Percentiles rank a stretch among this genome's conserved stretches.
Conservation (phyloP, 176 grass and related monocot genomes). For the Cenchrus fungigraminus region DNA sequence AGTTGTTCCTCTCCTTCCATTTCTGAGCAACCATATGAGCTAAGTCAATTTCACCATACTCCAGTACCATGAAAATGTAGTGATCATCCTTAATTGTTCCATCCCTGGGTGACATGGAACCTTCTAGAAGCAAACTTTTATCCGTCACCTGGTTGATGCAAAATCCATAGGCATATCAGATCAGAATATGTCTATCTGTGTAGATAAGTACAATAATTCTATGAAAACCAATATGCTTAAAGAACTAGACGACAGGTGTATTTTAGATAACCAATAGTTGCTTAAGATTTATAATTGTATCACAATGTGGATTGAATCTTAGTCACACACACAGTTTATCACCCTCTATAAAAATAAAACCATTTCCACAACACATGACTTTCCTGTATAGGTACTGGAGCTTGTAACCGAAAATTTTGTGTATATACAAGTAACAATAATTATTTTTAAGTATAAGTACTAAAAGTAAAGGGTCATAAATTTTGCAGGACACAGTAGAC, state of each 20-base stretch:
- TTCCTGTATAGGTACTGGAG: not conserved
- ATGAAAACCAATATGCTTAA: not conserved
- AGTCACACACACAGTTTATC: not conserved
- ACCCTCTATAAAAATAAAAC: not conserved
- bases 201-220: not conserved
- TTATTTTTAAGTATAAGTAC: not conserved
- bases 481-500: not conserved
- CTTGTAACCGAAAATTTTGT: constrained; percentile 22
- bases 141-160: constrained; percentile 77
- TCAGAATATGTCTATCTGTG: constrained; percentile 19
- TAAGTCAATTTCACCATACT: constrained; percentile 96
- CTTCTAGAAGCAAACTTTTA: constrained; percentile 79
- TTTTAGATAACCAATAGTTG: constrained; percentile 16
- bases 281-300: not conserved
- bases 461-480: too few relatives aligned
- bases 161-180: constrained; percentile 37
- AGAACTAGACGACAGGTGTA: not conserved
- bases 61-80: constrained; percentile 94
- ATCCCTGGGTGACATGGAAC: constrained; percentile 53
- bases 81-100: constrained; percentile 88
- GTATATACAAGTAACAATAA: not conserved
- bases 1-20: constrained; percentile 66
- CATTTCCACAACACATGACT: not conserved
- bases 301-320: not conserved
- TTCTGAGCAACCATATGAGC: constrained; percentile 93